Evolutionary conservation across 305 asterid species (phyloP).

Genomic region (Stenogyne calaminthoides): DNA sequence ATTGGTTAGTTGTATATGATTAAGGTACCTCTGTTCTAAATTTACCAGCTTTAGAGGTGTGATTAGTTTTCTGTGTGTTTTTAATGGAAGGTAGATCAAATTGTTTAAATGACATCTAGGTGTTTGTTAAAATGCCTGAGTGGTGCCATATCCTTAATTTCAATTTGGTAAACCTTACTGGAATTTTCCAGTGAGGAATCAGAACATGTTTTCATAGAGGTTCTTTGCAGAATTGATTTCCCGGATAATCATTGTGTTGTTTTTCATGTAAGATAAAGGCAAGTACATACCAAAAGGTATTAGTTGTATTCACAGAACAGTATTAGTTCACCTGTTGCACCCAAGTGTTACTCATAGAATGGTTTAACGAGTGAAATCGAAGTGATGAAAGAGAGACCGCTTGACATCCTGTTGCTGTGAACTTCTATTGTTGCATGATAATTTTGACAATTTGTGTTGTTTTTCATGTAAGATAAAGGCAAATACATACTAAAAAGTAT

Average conservation of each 20-base stretch:
- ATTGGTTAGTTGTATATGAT: background rate
- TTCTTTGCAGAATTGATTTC: background rate
- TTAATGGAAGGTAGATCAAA: background rate
- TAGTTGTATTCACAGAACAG: too few species aligned
- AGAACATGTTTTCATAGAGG: background rate
- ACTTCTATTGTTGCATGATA: too few species aligned
- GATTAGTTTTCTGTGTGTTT: background rate
- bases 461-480: too few species aligned
- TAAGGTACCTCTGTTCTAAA: background rate
- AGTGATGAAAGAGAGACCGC: too few species aligned
- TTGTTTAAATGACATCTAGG: background rate
- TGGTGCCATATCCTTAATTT: background rate
- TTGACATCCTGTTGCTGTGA: too few species aligned
- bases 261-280: background rate
- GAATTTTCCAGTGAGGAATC: background rate
- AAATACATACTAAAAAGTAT: too few species aligned
- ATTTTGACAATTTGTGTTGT: too few species aligned
- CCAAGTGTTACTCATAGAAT: too few species aligned
- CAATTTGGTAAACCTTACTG: background rate
- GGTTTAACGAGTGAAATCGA: too few species aligned
- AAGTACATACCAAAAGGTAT: too few species aligned
- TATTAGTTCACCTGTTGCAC: too few species aligned
- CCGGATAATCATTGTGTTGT: background rate
- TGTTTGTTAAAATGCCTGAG: slow-evolving; percentile 36
- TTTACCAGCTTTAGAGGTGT: background rate